These are phyloP conservation scores for Phaeodactylum tricornutum DNA, from an alignment of 108 stramenopile genomes.

Conservation along the genomic window DNA sequence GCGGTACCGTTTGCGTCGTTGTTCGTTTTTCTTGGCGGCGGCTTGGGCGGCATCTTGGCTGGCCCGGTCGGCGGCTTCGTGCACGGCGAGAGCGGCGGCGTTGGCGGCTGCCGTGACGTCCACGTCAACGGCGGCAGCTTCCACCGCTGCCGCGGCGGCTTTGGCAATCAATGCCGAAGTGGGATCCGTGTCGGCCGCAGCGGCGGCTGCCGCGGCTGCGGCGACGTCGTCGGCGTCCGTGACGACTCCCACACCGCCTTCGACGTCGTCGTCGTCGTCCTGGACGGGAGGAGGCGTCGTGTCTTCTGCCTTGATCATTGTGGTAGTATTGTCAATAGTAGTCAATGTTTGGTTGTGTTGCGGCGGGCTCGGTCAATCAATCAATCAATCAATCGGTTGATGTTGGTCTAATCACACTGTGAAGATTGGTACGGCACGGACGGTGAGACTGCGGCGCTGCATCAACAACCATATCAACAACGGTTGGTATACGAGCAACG, in stretches of 20 bases:
- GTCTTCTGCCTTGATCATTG: too few relatives aligned
- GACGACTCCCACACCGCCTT: conserved; percentile 9
- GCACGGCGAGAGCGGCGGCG: conserved; percentile 17
- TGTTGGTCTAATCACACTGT: too few relatives aligned
- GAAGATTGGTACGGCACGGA: too few relatives aligned
- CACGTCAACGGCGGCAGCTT: not conserved
- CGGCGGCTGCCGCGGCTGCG: conserved; percentile 19
- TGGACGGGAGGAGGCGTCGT: too few relatives aligned
- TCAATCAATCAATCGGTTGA: too few relatives aligned
- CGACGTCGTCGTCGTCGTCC: not conserved
- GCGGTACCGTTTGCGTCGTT: conserved; percentile 39
- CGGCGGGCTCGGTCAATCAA: too few relatives aligned
- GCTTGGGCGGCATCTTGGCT: conserved; percentile 5
- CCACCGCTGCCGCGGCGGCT: conserved; percentile 11
- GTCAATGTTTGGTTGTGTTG: too few relatives aligned
- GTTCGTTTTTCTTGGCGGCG: conserved; percentile 25
- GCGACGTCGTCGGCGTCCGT: conserved; percentile 14
- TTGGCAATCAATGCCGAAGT: conserved; percentile 5
- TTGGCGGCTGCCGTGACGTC: conserved; percentile 11
- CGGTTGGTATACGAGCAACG: too few relatives aligned
- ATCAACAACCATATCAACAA: too few relatives aligned
- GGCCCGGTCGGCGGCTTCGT: conserved; percentile 12
- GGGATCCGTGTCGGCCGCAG: conserved; percentile 11
- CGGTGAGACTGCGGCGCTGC: too few relatives aligned
- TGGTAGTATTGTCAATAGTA: too few relatives aligned